A percentile compares a stretch with the other conserved stretches of the same genome.
Conservation (phyloP, 2,329 filamentous ascomycete species). For the Fusarium luffae region DNA sequence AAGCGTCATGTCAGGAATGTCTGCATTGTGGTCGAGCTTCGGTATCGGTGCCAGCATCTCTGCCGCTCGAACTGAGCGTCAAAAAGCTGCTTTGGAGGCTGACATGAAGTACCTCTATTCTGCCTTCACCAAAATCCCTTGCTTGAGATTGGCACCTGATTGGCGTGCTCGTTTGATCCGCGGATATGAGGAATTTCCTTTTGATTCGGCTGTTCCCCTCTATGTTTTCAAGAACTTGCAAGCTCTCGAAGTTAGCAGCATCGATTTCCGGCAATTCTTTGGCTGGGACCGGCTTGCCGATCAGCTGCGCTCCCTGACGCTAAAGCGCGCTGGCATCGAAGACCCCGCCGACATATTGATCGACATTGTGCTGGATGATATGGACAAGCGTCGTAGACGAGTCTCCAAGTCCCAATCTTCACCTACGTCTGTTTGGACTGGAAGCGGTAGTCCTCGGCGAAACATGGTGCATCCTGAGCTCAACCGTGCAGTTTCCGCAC, state of each 20-base stretch:
- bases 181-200: constrained; percentile 97
- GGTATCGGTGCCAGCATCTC: constrained; percentile 84
- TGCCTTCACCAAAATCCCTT: constrained; percentile 97
- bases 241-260: constrained; percentile 90
- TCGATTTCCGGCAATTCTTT: constrained; percentile 97
- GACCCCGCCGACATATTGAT: constrained; percentile 91
- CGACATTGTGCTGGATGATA: constrained; percentile 94
- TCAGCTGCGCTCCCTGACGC: constrained; percentile 86
- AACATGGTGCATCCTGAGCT: constrained; percentile 72
- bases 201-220: constrained; percentile 96
- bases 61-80: constrained; percentile 85
- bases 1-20: constrained; percentile 98
- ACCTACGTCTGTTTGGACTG: constrained; percentile 76
- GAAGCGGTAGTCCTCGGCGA: constrained; percentile 65
- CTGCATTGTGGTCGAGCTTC: constrained; percentile 88
- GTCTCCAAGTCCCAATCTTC: constrained; percentile 88
- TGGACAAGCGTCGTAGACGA: constrained; percentile 88
- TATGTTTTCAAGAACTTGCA: constrained; percentile 97
- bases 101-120: constrained; percentile 98
- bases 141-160: constrained; percentile 88
- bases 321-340: constrained; percentile 88
- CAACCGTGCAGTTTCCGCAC: constrained; percentile 74
- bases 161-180: constrained; percentile 89
- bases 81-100: constrained; percentile 84
- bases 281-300: constrained; percentile 96